Percentiles rank a stretch among this genome's conserved stretches.
Evolutionary conservation across 2,329 filamentous ascomycete species (phyloP).

Genomic region (Parasarocladium wereldwijsianum): DNA sequence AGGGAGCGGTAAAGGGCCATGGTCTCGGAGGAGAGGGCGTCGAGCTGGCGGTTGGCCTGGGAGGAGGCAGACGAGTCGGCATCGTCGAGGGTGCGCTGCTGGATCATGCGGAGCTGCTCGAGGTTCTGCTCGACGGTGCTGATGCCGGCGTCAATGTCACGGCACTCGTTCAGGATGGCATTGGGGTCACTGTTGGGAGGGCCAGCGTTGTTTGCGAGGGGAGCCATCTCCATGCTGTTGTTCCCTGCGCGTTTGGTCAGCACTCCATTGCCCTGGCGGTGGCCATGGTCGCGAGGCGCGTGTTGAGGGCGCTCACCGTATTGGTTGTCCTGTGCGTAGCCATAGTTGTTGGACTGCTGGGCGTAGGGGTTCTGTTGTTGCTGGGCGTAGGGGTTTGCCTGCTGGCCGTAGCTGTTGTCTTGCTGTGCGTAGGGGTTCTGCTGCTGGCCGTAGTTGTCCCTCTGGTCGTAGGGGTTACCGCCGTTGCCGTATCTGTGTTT

Average conservation of each 20-base stretch:
- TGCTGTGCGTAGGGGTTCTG: conserved; percentile 7
- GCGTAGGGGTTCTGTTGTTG: too few species aligned
- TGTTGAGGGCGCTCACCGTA: too few species aligned
- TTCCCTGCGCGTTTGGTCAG: conserved; percentile 1
- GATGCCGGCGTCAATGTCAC: conserved; percentile 64
- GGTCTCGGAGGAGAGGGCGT: conserved; percentile 60
- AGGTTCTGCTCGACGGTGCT: conserved; percentile 60
- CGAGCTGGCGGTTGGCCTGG: conserved; percentile 53
- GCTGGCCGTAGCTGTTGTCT: conserved; percentile 9
- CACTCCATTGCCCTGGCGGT: too few species aligned
- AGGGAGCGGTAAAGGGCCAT: conserved; percentile 72
- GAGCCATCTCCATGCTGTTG: conserved; percentile 52
- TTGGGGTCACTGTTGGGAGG: conserved; percentile 47
- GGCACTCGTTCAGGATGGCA: conserved; percentile 71
- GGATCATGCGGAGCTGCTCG: conserved; percentile 54
- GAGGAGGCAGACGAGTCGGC: conserved; percentile 56
- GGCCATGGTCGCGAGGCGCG: too few species aligned
- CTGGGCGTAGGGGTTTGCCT: conserved; percentile 10
- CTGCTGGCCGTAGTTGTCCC: conserved; percentile 24
- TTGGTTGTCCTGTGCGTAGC: conserved; percentile 13
- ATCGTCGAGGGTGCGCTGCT: conserved; percentile 58
- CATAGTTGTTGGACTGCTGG: conserved; percentile 7
- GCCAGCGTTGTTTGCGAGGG: conserved; percentile 36
- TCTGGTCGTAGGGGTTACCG: conserved; percentile 45
- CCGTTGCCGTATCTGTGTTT: conserved; percentile 35